Conservation (phyloP, 2,329 filamentous ascomycete genomes). For the Hymenoscyphus occultus region DNA sequence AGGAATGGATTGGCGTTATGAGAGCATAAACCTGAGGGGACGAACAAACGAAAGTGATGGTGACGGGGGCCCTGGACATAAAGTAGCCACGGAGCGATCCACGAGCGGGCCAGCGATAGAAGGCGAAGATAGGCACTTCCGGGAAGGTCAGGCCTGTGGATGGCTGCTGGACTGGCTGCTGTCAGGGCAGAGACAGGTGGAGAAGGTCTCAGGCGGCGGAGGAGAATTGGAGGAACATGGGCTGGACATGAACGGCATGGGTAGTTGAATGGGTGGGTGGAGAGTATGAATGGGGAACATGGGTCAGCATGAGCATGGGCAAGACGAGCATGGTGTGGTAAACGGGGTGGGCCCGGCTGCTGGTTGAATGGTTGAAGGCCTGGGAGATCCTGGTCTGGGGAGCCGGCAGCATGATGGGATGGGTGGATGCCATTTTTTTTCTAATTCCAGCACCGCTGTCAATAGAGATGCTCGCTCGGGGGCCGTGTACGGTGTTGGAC, state of each 20-base stretch:
- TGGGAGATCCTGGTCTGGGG: conserved; percentile 9
- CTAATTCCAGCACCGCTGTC: conserved; percentile 9
- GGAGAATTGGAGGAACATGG: conserved; percentile 15
- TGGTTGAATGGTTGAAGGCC: neutral
- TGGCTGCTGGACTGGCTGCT: conserved; percentile 2
- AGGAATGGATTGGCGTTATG: conserved; percentile 31
- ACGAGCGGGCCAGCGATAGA: conserved; percentile 35
- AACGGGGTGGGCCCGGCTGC: neutral
- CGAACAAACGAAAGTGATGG: conserved; percentile 32
- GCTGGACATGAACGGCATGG: conserved; percentile 18
- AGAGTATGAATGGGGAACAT: conserved; percentile 4
- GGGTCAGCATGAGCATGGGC: conserved; percentile 5
- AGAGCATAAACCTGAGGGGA: conserved; percentile 31
- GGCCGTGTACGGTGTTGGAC: conserved; percentile 21
- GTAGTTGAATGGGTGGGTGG: conserved; percentile 19
- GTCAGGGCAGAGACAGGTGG: conserved; percentile 5
- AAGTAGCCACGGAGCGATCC: conserved; percentile 35
- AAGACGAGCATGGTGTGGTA: neutral
- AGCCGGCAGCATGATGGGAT: conserved; percentile 9
- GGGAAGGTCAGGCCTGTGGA: conserved; percentile 26
- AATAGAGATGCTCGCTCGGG: neutral
- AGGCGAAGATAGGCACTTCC: conserved; percentile 33
- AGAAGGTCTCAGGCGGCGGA: conserved; percentile 6
- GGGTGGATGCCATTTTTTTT: conserved; percentile 5
- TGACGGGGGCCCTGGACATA: conserved; percentile 37